A percentile compares a stretch with the other conserved stretches of the same genome.
phyloP scores from a whole-genome alignment of 139 green algal species.

The Ettlia oleoabundans region DNA sequence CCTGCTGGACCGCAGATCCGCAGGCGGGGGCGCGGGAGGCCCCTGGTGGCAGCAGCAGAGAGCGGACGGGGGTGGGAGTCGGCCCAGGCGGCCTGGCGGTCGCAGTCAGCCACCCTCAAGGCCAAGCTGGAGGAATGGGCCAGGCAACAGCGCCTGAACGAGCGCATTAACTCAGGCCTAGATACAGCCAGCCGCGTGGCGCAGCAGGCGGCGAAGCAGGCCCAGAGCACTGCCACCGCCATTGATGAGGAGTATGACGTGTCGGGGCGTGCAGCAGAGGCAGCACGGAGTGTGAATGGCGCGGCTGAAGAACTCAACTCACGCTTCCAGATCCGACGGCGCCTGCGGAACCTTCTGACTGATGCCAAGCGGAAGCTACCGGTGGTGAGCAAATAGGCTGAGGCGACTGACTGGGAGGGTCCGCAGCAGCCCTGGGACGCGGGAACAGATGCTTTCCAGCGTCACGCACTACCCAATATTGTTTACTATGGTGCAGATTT shows the following conservation, averaged over 20 bases:
- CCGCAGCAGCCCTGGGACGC: no score
- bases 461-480: background rate
- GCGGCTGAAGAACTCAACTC: background rate
- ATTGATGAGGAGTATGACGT: slow-evolving; percentile 32
- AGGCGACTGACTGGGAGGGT: no score
- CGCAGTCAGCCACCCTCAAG: no score
- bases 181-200: background rate
- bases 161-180: background rate
- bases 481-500: background rate
- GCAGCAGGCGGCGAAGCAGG: background rate
- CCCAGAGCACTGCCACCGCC: background rate
- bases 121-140: slow-evolving; percentile 19
- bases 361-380: slow-evolving; percentile 10
- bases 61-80: no score
- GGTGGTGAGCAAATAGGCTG: background rate
- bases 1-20: no score
- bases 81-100: no score
- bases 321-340: slow-evolving; percentile 9
- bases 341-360: background rate
- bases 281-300: background rate
- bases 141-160: slow-evolving; percentile 20
- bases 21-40: no score
- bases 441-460: no score
- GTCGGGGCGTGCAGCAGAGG: slow-evolving; percentile 2
- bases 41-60: no score